A percentile compares a stretch with the other conserved stretches of the same genome.
Evolutionary conservation across 2,329 filamentous ascomycete species (phyloP).

Genomic region (Clarireedia homoeocarpa): DNA sequence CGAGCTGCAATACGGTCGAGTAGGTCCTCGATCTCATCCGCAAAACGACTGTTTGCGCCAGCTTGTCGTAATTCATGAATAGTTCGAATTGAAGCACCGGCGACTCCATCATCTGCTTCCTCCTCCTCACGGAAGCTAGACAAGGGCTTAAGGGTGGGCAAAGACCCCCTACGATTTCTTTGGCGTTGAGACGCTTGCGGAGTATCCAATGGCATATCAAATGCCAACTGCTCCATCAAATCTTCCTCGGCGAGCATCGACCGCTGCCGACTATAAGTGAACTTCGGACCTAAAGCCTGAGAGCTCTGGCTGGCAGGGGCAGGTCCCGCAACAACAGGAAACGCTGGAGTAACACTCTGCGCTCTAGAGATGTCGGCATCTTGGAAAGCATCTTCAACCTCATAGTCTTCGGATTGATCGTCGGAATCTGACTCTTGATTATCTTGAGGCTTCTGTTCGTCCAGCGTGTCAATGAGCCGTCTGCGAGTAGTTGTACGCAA

Average conservation of each 20-base stretch:
- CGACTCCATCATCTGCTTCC: slow-evolving; percentile 21
- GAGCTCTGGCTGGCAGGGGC: slow-evolving; percentile 20
- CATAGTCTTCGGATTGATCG: slow-evolving; percentile 8
- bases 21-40: slow-evolving; percentile 58
- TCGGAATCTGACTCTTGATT: slow-evolving; percentile 7
- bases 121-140: slow-evolving; percentile 25
- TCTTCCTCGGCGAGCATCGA: slow-evolving; percentile 30
- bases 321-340: slow-evolving; percentile 1
- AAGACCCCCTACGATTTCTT: slow-evolving; percentile 20
- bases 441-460: slow-evolving; percentile 20
- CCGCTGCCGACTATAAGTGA: slow-evolving; percentile 29
- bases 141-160: slow-evolving; percentile 22
- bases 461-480: slow-evolving; percentile 29
- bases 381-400: slow-evolving; percentile 3
- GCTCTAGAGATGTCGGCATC: slow-evolving; percentile 8
- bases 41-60: slow-evolving; percentile 57
- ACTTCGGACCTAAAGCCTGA: slow-evolving; percentile 25
- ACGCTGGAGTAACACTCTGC: slow-evolving; percentile 15
- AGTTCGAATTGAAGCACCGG: slow-evolving; percentile 44
- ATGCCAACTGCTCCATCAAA: slow-evolving; percentile 24
- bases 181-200: slow-evolving; percentile 13
- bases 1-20: slow-evolving; percentile 51
- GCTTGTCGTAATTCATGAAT: slow-evolving; percentile 60
- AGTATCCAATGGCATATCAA: slow-evolving; percentile 23
- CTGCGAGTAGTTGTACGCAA: slow-evolving; percentile 16